Evolutionary conservation across 768 basidiomycete species (phyloP).

Genomic region (Tylopilus plumbeoviolaceoides): DNA sequence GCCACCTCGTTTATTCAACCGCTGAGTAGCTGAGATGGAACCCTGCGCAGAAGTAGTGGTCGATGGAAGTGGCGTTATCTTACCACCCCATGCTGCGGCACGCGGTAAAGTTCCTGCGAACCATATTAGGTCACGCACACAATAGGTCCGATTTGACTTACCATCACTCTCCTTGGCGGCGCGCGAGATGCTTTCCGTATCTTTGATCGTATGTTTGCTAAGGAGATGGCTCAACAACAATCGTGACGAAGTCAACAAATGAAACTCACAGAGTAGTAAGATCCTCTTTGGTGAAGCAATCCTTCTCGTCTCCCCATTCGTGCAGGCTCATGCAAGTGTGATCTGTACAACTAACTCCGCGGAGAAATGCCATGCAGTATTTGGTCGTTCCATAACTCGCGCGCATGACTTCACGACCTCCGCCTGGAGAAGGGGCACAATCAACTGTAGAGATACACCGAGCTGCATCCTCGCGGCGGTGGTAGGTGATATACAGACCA

Average conservation of each 20-base stretch:
- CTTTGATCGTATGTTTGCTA: slow-evolving; percentile 92
- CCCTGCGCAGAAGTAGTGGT: slow-evolving; percentile 17
- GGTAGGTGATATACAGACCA: slow-evolving; percentile 96
- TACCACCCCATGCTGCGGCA: slow-evolving; percentile 60
- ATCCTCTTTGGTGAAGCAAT: slow-evolving; percentile 97
- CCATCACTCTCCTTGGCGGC: slow-evolving; percentile 61
- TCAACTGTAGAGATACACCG: slow-evolving; percentile 92
- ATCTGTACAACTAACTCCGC: slow-evolving; percentile 78
- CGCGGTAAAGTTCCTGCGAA: slow-evolving; percentile 55
- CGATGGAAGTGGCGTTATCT: slow-evolving; percentile 26
- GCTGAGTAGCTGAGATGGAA: slow-evolving; percentile 27
- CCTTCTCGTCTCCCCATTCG: slow-evolving; percentile 98
- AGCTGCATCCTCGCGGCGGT: slow-evolving; percentile 91
- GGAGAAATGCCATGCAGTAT: slow-evolving; percentile 95
- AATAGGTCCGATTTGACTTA: slow-evolving; percentile 6
- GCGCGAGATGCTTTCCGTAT: slow-evolving; percentile 68
- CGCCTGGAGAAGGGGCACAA: slow-evolving; percentile 86
- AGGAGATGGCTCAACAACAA: slow-evolving; percentile 1
- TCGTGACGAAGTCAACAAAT: slow-evolving; percentile 3
- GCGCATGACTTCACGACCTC: slow-evolving; percentile 83
- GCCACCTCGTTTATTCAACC: slow-evolving; percentile 42
- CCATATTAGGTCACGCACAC: slow-evolving; percentile 5
- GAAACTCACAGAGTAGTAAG: slow-evolving; percentile 77
- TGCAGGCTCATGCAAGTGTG: slow-evolving; percentile 92
- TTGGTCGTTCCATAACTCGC: slow-evolving; percentile 96